Evolutionary conservation across 1,139 yeast species (phyloP).

Genomic region (Suhomyces taliae): DNA sequence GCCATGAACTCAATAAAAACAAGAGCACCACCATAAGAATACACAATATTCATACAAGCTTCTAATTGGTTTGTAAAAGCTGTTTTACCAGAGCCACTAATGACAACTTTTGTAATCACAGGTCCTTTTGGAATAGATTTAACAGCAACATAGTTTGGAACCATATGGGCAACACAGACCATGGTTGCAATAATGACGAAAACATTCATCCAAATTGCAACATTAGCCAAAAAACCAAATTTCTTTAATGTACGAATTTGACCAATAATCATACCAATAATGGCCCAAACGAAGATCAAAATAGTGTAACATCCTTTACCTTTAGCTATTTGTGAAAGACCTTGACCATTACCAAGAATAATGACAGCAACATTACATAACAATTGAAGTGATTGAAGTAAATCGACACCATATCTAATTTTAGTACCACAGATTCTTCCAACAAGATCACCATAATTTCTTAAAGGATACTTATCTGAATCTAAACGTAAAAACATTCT

Average conservation of each 20-base stretch:
- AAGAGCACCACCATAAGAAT: slow-evolving; percentile 3
- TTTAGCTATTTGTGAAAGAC: slow-evolving; percentile 3
- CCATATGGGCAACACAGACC: slow-evolving; percentile 4
- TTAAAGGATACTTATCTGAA: slow-evolving; percentile 2
- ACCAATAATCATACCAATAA: slow-evolving; percentile 2
- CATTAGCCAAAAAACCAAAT: slow-evolving; percentile 2
- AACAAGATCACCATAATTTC: slow-evolving; percentile 2
- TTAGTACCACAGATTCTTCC: slow-evolving; percentile 3
- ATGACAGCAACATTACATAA: slow-evolving; percentile 4
- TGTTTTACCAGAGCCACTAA: not conserved
- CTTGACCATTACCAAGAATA: slow-evolving; percentile 4
- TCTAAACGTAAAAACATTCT: slow-evolving; percentile 1
- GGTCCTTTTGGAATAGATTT: slow-evolving; percentile 1
- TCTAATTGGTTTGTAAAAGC: slow-evolving; percentile 1
- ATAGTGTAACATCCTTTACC: slow-evolving; percentile 4
- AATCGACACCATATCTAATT: slow-evolving; percentile 2
- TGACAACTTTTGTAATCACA: not conserved
- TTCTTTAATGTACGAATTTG: slow-evolving; percentile 3
- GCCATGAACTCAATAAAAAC: slow-evolving; percentile 5
- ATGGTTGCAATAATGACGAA: slow-evolving; percentile 4
- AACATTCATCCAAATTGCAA: slow-evolving; percentile 4
- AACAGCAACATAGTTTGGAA: slow-evolving; percentile 1
- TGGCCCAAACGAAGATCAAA: slow-evolving; percentile 2
- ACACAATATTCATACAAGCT: slow-evolving; percentile 4
- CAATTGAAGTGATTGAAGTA: slow-evolving; percentile 4